These are phyloP conservation scores for Citrullus mucosospermus DNA, from an alignment of 306 rosid genomes.

Conservation along the genomic window DNA sequence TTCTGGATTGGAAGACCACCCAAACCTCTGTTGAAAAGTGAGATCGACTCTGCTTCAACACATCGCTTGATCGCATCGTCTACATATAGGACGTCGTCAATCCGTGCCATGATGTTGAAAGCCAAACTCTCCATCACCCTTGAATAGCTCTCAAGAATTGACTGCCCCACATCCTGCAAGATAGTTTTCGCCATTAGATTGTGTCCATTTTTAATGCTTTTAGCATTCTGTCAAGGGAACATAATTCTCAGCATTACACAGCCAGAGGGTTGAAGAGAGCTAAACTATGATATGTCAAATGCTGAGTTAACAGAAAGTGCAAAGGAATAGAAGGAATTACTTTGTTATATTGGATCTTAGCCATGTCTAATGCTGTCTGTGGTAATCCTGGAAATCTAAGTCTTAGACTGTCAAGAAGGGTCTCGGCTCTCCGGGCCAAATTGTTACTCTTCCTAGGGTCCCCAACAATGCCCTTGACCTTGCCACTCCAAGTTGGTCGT, in stretches of 20 bases:
- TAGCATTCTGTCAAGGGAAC: neutral
- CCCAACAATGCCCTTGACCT: constrained; percentile 75
- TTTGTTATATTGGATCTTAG: constrained; percentile 82
- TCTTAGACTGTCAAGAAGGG: constrained; percentile 64
- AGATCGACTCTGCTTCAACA: constrained; percentile 48
- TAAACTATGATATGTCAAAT: neutral
- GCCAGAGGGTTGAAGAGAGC: neutral
- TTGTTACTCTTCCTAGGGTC: constrained; percentile 39
- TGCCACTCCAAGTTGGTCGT: constrained; percentile 83
- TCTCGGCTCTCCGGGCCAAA: constrained; percentile 61
- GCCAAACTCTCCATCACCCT: constrained; percentile 97
- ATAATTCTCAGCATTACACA: neutral
- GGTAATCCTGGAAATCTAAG: constrained; percentile 82
- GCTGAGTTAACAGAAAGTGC: neutral
- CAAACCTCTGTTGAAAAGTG: constrained; percentile 54
- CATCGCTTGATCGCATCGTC: constrained; percentile 72
- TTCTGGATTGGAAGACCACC: constrained; percentile 80
- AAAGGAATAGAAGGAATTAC: constrained; percentile 16
- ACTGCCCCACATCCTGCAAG: constrained; percentile 90
- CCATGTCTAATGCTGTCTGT: constrained; percentile 84
- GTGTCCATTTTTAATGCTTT: neutral
- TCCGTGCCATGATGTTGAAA: constrained; percentile 86
- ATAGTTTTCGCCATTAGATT: neutral
- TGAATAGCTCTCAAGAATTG: constrained; percentile 95
- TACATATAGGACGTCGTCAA: constrained; percentile 74